These are phyloP conservation scores for Aciculoconidium aculeatum DNA, from an alignment of 805 yeast genomes.

Conservation along the genomic window DNA sequence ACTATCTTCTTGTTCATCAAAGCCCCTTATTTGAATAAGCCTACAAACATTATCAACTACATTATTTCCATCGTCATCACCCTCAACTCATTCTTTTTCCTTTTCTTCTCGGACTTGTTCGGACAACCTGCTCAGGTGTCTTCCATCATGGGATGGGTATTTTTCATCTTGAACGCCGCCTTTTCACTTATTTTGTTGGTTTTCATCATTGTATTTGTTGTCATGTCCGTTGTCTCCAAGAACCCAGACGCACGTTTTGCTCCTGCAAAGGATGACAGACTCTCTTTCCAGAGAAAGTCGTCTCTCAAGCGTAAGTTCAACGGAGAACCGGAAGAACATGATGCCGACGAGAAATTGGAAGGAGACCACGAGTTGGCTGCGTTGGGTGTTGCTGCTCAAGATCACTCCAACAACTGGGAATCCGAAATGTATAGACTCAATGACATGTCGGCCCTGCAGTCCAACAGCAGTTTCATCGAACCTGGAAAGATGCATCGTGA, in stretches of 20 bases:
- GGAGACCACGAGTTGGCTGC: conserved; percentile 36
- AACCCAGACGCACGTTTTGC: conserved; percentile 87
- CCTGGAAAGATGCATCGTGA: not conserved
- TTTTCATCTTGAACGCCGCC: conserved; percentile 84
- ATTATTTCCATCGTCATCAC: conserved; percentile 66
- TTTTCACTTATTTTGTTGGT: conserved; percentile 71
- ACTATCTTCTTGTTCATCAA: conserved; percentile 55
- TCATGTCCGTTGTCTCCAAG: conserved; percentile 62
- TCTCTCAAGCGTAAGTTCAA: conserved; percentile 14
- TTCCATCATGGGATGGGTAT: conserved; percentile 88
- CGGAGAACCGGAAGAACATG: no score
- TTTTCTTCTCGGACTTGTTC: conserved; percentile 81
- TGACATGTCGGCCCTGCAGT: conserved; percentile 14
- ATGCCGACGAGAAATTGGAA: conserved; percentile 3
- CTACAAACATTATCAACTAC: conserved; percentile 75
- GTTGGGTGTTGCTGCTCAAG: conserved; percentile 76
- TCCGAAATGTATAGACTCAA: conserved; percentile 50
- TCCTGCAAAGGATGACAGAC: conserved; percentile 88
- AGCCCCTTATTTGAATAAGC: conserved; percentile 75
- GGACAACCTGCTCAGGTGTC: conserved; percentile 74
- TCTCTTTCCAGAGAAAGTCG: conserved; percentile 66
- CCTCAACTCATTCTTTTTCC: conserved; percentile 75
- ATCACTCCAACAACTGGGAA: conserved; percentile 74
- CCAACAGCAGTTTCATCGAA: conserved; percentile 1
- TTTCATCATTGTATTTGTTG: conserved; percentile 60